phyloP scores from a whole-genome alignment of 78 protist species.

The Polysphondylium violaceum region DNA sequence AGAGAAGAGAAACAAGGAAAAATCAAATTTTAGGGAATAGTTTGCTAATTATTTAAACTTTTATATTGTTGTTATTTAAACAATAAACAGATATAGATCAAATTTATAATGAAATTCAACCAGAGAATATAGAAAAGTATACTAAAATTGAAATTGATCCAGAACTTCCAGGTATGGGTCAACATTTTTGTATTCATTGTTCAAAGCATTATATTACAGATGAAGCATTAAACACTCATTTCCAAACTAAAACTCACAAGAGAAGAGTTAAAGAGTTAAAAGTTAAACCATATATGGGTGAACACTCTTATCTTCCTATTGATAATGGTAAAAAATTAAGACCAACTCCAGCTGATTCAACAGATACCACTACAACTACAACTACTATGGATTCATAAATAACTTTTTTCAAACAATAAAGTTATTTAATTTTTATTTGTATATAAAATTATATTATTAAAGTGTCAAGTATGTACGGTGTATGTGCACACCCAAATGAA shows the following conservation, averaged over 20 bases:
- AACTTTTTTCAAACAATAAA: too few species aligned
- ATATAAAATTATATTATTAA: too few species aligned
- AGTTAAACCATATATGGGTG: slow-evolving; percentile 62
- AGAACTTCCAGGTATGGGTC: slow-evolving; percentile 81
- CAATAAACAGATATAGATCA: slow-evolving; percentile 67
- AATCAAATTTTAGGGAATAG: not conserved
- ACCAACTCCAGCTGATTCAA: slow-evolving; percentile 12
- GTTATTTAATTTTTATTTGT: too few species aligned
- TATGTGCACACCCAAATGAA: too few species aligned
- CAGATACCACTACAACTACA: slow-evolving; percentile 9
- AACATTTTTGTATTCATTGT: slow-evolving; percentile 69
- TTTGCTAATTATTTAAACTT: not conserved
- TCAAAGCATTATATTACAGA: slow-evolving; percentile 45
- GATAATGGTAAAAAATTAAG: slow-evolving; percentile 78
- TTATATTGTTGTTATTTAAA: not conserved
- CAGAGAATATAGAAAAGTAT: slow-evolving; percentile 52
- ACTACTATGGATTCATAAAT: not conserved
- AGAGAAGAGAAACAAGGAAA: not conserved
- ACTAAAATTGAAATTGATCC: slow-evolving; percentile 53
- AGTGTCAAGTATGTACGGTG: too few species aligned
- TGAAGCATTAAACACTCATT: slow-evolving; percentile 45
- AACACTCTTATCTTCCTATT: slow-evolving; percentile 42
- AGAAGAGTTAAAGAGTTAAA: slow-evolving; percentile 63
- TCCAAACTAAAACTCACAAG: slow-evolving; percentile 47
- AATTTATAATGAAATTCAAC: slow-evolving; percentile 75